Conservation (phyloP, 352 stramenopile genomes). For the Phytophthora kernoviae region DNA sequence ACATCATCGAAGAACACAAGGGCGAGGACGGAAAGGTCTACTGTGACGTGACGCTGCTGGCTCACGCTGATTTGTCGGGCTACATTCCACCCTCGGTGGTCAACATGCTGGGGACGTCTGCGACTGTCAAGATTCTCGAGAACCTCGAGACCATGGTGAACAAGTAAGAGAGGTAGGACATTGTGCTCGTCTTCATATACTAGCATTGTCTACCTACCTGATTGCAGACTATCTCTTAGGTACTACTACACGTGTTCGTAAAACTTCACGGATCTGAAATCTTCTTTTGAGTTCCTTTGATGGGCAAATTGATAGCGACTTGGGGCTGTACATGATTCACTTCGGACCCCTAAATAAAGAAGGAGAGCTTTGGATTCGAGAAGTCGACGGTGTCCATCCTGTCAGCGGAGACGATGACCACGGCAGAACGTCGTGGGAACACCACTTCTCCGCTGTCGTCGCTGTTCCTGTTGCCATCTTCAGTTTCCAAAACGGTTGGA, state of each 20-base stretch:
- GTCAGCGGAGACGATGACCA: conserved; percentile 47
- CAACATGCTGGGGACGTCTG: conserved; percentile 86
- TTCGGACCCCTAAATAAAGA: conserved; percentile 63
- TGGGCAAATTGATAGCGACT: not conserved
- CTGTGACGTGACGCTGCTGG: conserved; percentile 77
- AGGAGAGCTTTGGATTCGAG: conserved; percentile 44
- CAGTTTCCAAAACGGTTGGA: conserved; percentile 12
- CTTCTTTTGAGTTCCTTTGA: conserved; percentile 6
- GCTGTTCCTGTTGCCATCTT: conserved; percentile 4
- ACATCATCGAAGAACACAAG: conserved; percentile 72
- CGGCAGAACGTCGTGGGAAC: conserved; percentile 12
- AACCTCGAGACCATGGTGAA: conserved; percentile 65
- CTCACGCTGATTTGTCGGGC: conserved; percentile 76
- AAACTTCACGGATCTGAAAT: conserved; percentile 28
- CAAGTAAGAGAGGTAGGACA: not conserved
- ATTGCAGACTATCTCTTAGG: conserved; percentile 11
- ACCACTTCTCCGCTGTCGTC: conserved; percentile 1
- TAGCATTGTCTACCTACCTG: conserved; percentile 2
- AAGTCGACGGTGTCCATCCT: conserved; percentile 52
- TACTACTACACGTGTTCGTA: conserved; percentile 15
- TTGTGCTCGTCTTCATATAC: conserved; percentile 13
- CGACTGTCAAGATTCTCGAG: conserved; percentile 81
- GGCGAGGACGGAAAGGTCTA: conserved; percentile 50
- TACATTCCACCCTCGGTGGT: conserved; percentile 81
- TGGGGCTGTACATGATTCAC: conserved; percentile 13